These are phyloP conservation scores for Anisodus acutangulus DNA, from an alignment of 257 asterid genomes.

Conservation along the genomic window DNA sequence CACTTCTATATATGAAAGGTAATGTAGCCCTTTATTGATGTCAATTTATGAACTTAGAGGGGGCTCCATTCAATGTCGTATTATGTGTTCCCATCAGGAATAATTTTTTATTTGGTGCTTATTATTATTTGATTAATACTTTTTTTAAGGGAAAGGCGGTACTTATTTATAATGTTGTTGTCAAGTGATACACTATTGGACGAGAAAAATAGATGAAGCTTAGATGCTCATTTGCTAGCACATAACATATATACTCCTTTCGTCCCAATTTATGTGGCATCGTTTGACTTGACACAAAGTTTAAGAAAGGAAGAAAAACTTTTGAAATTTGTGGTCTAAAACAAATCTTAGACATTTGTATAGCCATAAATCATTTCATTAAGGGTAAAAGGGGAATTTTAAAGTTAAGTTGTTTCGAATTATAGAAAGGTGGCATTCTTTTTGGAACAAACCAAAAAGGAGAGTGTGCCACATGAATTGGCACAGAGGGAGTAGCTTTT, in stretches of 20 bases:
- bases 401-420: no score
- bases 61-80: not conserved
- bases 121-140: not conserved
- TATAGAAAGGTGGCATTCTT: no score
- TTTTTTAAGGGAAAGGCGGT: not conserved
- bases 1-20: not conserved
- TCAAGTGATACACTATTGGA: not conserved
- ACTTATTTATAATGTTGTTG: not conserved
- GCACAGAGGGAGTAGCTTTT: not conserved
- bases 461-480: no score
- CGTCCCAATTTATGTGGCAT: no score
- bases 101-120: slow-evolving; percentile 1
- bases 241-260: not conserved
- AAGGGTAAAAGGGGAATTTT: no score
- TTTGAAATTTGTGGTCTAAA: no score
- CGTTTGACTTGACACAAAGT: no score
- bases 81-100: not conserved
- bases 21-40: slow-evolving; percentile 15
- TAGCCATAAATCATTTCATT: no score
- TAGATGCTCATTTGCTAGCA: slow-evolving; percentile 4
- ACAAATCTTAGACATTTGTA: no score
- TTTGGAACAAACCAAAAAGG: no score
- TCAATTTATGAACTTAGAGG: not conserved
- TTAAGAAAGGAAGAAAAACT: no score
- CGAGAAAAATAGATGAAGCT: not conserved